Conservation (phyloP, 2,329 filamentous ascomycete species). For the Fusarium sp. region DNA sequence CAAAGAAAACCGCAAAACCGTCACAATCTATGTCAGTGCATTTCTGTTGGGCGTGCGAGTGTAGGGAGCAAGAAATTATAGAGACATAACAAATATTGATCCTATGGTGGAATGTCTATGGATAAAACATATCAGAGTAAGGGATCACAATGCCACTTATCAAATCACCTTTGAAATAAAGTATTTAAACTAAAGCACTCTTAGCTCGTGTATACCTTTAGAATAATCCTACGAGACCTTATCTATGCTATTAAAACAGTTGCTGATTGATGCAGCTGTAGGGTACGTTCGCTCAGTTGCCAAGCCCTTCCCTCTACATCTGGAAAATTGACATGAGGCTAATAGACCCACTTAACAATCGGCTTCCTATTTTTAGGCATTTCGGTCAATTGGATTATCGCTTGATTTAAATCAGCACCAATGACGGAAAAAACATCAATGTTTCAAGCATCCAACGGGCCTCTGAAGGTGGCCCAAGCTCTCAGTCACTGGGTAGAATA, state of each 20-base stretch:
- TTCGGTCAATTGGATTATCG: neutral
- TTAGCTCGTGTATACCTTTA: accelerated
- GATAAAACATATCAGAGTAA: too few species aligned
- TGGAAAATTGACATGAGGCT: neutral
- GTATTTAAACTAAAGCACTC: neutral
- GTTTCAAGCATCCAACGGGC: neutral
- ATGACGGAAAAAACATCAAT: neutral
- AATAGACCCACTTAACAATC: neutral
- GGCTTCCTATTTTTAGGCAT: neutral
- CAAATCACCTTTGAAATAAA: neutral
- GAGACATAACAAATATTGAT: too few species aligned
- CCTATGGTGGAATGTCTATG: too few species aligned
- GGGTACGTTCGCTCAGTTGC: neutral
- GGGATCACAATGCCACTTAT: too few species aligned
- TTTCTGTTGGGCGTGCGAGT: too few species aligned
- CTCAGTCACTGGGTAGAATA: neutral
- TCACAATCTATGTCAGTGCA: neutral
- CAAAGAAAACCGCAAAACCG: accelerated
- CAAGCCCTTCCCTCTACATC: neutral
- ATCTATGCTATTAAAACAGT: neutral
- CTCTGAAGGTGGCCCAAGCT: neutral
- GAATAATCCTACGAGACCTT: neutral
- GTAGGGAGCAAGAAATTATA: too few species aligned
- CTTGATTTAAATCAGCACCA: neutral
- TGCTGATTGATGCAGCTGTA: neutral